Evolutionary conservation across 2,329 filamentous ascomycete species (phyloP).

Genomic region (Simplicillium aogashimaense): DNA sequence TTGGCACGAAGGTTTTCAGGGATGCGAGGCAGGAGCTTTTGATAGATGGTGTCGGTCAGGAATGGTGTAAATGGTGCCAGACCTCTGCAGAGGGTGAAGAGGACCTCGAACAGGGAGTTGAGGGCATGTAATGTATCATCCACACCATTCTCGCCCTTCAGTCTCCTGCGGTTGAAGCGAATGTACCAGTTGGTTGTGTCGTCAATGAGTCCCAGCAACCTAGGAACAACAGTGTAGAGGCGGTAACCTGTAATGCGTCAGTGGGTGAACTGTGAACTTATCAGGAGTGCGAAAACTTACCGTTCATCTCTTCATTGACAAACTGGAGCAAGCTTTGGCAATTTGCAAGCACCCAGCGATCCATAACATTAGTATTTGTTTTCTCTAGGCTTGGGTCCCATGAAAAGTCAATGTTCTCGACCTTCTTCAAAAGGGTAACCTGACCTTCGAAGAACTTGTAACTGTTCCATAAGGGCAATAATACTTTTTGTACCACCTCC

Average conservation of each 20-base stretch:
- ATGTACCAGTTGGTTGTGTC: slow-evolving; percentile 99
- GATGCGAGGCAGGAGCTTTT: slow-evolving; percentile 71
- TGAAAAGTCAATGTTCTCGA: slow-evolving; percentile 63
- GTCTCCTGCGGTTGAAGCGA: slow-evolving; percentile 79
- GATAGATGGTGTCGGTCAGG: slow-evolving; percentile 90
- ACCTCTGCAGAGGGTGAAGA: slow-evolving; percentile 79
- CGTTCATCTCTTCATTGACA: slow-evolving; percentile 85
- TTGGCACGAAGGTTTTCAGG: slow-evolving; percentile 58
- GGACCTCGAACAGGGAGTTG: slow-evolving; percentile 87
- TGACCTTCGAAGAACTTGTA: slow-evolving; percentile 96
- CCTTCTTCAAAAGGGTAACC: slow-evolving; percentile 77
- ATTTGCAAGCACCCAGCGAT: slow-evolving; percentile 87
- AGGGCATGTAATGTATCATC: slow-evolving; percentile 84
- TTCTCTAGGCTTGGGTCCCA: slow-evolving; percentile 70
- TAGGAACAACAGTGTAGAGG: slow-evolving; percentile 84
- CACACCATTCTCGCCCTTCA: slow-evolving; percentile 82
- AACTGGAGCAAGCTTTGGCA: slow-evolving; percentile 87
- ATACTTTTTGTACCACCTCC: slow-evolving; percentile 85
- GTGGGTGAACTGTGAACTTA: background rate
- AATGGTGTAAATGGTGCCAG: slow-evolving; percentile 95
- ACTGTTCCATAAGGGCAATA: slow-evolving; percentile 89
- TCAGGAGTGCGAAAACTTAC: slow-evolving; percentile 28
- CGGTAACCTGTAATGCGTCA: slow-evolving; percentile 44
- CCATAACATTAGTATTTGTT: slow-evolving; percentile 84
- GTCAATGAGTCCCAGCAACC: slow-evolving; percentile 75